Evolutionary conservation across 2,329 filamentous ascomycete species (phyloP).

Genomic region (Colletotrichum liriopes): DNA sequence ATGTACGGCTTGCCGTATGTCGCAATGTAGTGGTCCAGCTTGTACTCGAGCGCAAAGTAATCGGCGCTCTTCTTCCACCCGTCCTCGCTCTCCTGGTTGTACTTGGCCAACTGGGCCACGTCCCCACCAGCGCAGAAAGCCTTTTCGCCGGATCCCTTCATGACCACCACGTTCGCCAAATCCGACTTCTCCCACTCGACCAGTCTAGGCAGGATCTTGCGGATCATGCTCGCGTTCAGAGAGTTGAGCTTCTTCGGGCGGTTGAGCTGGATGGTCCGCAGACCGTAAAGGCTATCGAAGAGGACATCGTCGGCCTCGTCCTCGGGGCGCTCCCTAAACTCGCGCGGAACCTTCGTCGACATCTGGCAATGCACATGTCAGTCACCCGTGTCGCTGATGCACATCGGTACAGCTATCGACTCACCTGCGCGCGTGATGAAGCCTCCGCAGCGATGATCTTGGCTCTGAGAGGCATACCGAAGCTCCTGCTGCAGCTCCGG

Average conservation of each 20-base stretch:
- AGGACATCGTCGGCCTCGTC: conserved; percentile 93
- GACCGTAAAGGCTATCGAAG: conserved; percentile 89
- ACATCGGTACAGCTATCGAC: not conserved
- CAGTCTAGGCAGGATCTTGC: conserved; percentile 91
- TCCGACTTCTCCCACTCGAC: conserved; percentile 96
- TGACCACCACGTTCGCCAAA: conserved; percentile 91
- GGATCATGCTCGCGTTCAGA: conserved; percentile 93
- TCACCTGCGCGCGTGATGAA: conserved; percentile 42
- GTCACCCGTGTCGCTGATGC: not conserved
- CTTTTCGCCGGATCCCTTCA: conserved; percentile 89
- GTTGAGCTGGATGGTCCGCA: conserved; percentile 95
- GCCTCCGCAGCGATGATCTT: conserved; percentile 71
- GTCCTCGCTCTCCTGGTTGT: conserved; percentile 77
- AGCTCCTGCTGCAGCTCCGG: conserved; percentile 58
- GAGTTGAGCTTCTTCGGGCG: conserved; percentile 93
- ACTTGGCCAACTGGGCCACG: conserved; percentile 82
- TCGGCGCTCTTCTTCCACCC: conserved; percentile 83
- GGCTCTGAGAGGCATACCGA: conserved; percentile 84
- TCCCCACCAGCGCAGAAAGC: conserved; percentile 96
- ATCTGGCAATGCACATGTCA: conserved; percentile 50
- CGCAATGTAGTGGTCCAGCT: conserved; percentile 94
- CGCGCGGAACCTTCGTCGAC: conserved; percentile 51
- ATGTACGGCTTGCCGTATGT: conserved; percentile 95
- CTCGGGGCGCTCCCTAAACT: conserved; percentile 70
- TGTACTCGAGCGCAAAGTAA: conserved; percentile 96